Base-by-base conservation (phyloP, 352 stramenopile genomes). In the Aphanomyces stellatus region DNA sequence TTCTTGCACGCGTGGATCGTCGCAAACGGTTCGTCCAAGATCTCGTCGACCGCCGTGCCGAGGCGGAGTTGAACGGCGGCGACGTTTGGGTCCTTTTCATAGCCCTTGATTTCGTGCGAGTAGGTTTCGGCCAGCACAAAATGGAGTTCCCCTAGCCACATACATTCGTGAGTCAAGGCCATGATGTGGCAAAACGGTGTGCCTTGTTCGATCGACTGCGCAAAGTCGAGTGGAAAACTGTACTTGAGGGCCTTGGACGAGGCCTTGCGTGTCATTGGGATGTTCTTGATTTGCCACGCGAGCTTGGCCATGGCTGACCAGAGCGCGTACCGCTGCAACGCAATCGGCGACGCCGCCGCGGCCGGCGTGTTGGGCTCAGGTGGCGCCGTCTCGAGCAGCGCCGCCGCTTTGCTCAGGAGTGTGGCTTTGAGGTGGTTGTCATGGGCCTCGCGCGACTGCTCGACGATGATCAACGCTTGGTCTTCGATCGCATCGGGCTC, bases 391-490 rank as follows among this genome's bases (percentile, higher is more conserved):
- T 70, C 53, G 19, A 79, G 65, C 7, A 79, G 56, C 8, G 7
- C 46, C 2, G 70, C 57, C 11, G 70, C 65, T 53, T 74, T 70
- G 46, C 46, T 40, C 13, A 79, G 53, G n/a, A 77, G 53, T 17
- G 72, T 72, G 22, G 31, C 35, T 34, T 72, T 69, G 15, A 80
- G 46, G 24, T 72, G 62, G 1, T 25, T 48, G 30, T 93, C 83
- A 31, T 87, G 87, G 19, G 62, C 71, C 8, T 91, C 86, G 64
- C 84, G 83, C 4, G 88, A 68, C 49, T 94, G 84, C 56, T 95
- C 88, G 4, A 96, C 35, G 31, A 90, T 70, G 0, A 76, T 65
- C 8, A 80, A 61, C 1, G 92, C 75, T 71, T 77, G 68, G 24
- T 84, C 71, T n/a, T 83, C 73, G 3, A 65, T 46, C 0, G 65